Base-by-base conservation (phyloP, 139 green algal species). In the Dunaliella primolecta region DNA sequence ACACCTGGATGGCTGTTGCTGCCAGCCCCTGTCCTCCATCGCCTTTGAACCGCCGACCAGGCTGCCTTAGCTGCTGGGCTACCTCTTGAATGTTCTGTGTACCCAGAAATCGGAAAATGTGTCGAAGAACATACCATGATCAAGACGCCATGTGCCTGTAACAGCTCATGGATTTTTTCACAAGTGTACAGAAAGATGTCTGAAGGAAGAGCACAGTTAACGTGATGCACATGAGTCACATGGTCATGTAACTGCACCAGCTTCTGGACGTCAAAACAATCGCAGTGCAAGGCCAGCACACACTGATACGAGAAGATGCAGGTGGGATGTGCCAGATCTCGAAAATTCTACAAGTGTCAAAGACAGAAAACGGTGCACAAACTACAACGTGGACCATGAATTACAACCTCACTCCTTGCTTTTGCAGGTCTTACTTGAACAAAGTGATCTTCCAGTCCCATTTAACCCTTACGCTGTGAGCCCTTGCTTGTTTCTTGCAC, bases 41-140 rank as follows among this genome's bases (percentile, higher is more conserved):
- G 1, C 91, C 91, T 75, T 81, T 81, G 85, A 93, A 94, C 34
- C 91, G 86, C 57, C 87, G 83, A 1, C 91, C 91, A 24, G 91
- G 91, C 89, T 90, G 87, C 78, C 86, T 84, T 78, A 92, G 87
- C 72, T 92, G 81, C 30, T 56, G 81, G 25, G 88, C 89, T 37
- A 93, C 87, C 85, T 94, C 86, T 74, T 91, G 87, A 38, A 94
- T 91, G 89, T 94, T 94, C 46, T 84, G 81, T n/a, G 93, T 31
- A 32, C 11, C 20, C 2, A 21, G 71, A 21, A 31, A 77, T 7
- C 11, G 71, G 27, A 77, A 31, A n/a, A n/a, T n/a, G n/a, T n/a
- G n/a, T n/a, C n/a, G n/a, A n/a, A n/a, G n/a, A n/a, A n/a, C n/a
- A n/a, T n/a, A n/a, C n/a, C n/a, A n/a, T n/a, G n/a, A n/a, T n/a